Conservation (phyloP, 106 monocot genomes). For the Xerophyta viscosa region DNA sequence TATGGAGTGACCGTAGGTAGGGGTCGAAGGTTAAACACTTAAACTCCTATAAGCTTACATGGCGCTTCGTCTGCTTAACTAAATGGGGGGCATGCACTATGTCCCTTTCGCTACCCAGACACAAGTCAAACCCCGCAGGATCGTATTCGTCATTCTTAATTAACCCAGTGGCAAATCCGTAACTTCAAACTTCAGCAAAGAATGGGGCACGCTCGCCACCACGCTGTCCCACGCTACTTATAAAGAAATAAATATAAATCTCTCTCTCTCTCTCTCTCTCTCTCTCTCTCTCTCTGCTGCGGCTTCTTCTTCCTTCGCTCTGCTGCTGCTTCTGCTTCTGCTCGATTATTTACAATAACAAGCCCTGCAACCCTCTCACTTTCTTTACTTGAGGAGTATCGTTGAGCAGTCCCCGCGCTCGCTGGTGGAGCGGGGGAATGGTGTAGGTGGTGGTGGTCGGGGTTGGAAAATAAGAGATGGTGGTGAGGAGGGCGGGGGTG, state of each 20-base stretch:
- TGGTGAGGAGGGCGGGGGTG: conserved; percentile 42
- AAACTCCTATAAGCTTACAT: too few relatives aligned
- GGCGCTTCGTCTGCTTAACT: too few relatives aligned
- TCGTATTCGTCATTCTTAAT: conserved; percentile 12
- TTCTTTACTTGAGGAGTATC: conserved; percentile 3
- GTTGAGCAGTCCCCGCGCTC: conserved; percentile 7
- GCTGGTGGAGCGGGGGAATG: conserved; percentile 4
- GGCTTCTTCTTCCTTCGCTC: background rate
- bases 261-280: conserved; percentile 1
- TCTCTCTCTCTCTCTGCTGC: background rate
- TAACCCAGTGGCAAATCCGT: conserved; percentile 16
- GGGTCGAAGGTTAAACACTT: too few relatives aligned
- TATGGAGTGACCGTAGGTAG: too few relatives aligned
- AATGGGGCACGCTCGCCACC: conserved; percentile 18
- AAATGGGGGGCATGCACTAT: background rate
- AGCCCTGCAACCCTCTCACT: background rate
- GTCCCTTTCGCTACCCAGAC: conserved; percentile 29
- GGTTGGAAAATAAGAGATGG: too few relatives aligned
- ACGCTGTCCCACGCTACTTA: conserved; percentile 10
- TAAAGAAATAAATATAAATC: too few relatives aligned
- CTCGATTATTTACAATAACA: background rate
- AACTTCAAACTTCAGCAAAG: conserved; percentile 13
- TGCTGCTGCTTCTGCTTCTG: too few relatives aligned
- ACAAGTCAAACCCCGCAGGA: conserved; percentile 36
- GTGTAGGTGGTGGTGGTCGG: too few relatives aligned